Evolutionary conservation across 306 rosid genomes (phyloP), one percentile per base, ranked within the genome.

Genomic region (Rosa lucieae): DNA sequence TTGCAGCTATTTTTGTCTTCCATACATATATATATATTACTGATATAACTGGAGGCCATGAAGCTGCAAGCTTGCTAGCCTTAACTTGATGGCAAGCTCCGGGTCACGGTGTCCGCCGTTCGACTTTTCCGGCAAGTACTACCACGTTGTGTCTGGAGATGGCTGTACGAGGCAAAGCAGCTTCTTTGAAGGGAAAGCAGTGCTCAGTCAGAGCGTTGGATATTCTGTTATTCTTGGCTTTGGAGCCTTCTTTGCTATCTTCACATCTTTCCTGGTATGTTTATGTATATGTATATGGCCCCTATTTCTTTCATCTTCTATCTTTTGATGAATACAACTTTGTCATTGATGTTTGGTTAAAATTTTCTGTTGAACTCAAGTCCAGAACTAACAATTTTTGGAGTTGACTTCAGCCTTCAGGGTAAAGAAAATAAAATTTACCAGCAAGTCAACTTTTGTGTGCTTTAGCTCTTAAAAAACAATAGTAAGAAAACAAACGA

Each of bases 211-310:
- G 46, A 94, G 91, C 42, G 90, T 87, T 56, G 98, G 98, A 0
- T 92, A 94, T 67, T 86, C 97, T 42, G 87, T 94, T 66, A 88
- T 94, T 81, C 93, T 94, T 75, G 97, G 98, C 10, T 94, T 94
- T 85, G 98, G 98, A 76, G 97, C 97, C 73, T 94, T 94, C 86
- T 94, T 94, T 72, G 94, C 97, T 18, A 72, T 94, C 85, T 90
- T 94, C 87, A 94, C 98, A 26, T 92, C 98, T 77, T 88, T 94
- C 81, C 86, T 94, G 92, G 98, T 94, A 35, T 3, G 76, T 68
- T 0, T 26, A 26, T 51, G 4, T 15, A 26, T 26, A 26, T 51
- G 4, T 15, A 6, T 17, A 35, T 56, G 78, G 56, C 20, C 10
- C 46, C n/a, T 44, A 26, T 46, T 47, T 47, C 43, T 59, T 21